Evolutionary conservation across 495 filamentous ascomycete species (phyloP), one percentile per base, ranked within the genome.

Genomic region (Paragyromitra xinjiangensis): DNA sequence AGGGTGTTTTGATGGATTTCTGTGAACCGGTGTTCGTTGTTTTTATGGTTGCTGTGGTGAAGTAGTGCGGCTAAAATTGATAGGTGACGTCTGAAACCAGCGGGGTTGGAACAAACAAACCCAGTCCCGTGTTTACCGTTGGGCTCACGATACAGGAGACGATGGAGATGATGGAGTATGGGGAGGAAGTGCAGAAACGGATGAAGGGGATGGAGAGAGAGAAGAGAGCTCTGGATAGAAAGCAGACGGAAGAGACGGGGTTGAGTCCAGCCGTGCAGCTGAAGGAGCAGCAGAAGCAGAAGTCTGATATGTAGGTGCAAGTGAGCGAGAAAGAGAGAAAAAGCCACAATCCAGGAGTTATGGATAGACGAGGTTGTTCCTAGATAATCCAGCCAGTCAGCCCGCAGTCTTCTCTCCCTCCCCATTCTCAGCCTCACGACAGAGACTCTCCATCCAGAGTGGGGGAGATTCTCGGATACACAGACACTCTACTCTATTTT

Each of bases 61-160:
- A 34, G 29, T 34, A 34, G 29, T 51, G 73, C 69, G 56, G 55
- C 44, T 75, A 51, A 34, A 11, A 48, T 14, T 16, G 55, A 74
- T 26, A 51, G 53, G 68, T 71, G 68, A 71, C 44, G 56, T 63
- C 44, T 56, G 5, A 24, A 39, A n/a, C 59, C 24, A 44, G 59
- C 59, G 59, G 59, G 59, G 59, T 65, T 29, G 68, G 56, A 44
- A 29, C 37, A 63, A 63, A 40, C 37, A 37, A 26, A 14, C 26
- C 6, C 26, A 37, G 16, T 19, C 37, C 56, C 56, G 26, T 9
- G 39, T 69, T 51, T 19, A 14, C 2, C 29, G 29, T 34, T 34
- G 4, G 22, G 1, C 34, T 26, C 19, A 69, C 50, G 50, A 56
- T 53, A 22, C 1, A 69, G 44, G 11, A 5, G 45, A 66, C 6